phyloP scores from a whole-genome alignment of 2,329 filamentous ascomycete species.

The Pezicula radicicola region DNA sequence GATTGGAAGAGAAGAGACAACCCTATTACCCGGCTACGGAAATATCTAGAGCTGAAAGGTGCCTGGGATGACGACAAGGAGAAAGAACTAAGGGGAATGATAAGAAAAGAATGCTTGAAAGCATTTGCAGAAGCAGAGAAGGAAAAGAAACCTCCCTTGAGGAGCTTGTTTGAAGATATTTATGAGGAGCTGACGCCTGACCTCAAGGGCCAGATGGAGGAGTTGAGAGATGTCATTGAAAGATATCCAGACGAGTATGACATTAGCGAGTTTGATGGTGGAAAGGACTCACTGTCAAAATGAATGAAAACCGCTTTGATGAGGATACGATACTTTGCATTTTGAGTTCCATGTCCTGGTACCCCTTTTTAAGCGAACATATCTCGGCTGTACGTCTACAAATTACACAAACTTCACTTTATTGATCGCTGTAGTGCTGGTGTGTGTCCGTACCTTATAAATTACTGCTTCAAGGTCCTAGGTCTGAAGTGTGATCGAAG shows the following conservation, averaged over 20 bases:
- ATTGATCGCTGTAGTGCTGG: no score
- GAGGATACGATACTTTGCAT: no score
- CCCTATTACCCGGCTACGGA: conserved; percentile 78
- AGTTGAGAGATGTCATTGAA: conserved; percentile 75
- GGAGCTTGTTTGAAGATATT: conserved; percentile 78
- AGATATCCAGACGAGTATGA: conserved; percentile 94
- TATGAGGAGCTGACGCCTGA: conserved; percentile 87
- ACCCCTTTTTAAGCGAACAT: no score
- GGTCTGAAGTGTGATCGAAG: no score
- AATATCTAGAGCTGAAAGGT: conserved; percentile 82
- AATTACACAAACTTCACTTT: no score
- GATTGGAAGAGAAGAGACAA: conserved; percentile 92
- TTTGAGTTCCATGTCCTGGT: no score
- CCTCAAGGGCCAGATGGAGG: conserved; percentile 68
- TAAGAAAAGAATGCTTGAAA: conserved; percentile 73
- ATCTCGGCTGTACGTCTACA: no score
- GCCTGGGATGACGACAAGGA: conserved; percentile 86
- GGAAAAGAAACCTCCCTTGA: conserved; percentile 73
- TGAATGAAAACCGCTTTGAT: not conserved
- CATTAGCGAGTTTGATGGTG: conserved; percentile 70
- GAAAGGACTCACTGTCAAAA: conserved; percentile 34
- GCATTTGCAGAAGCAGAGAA: conserved; percentile 83
- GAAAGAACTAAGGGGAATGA: conserved; percentile 61
- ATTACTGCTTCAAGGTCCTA: no score
- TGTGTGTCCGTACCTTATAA: no score